Evolutionary conservation across 495 filamentous ascomycete genomes (phyloP).

Genomic region (Aeminium ludgeri): DNA sequence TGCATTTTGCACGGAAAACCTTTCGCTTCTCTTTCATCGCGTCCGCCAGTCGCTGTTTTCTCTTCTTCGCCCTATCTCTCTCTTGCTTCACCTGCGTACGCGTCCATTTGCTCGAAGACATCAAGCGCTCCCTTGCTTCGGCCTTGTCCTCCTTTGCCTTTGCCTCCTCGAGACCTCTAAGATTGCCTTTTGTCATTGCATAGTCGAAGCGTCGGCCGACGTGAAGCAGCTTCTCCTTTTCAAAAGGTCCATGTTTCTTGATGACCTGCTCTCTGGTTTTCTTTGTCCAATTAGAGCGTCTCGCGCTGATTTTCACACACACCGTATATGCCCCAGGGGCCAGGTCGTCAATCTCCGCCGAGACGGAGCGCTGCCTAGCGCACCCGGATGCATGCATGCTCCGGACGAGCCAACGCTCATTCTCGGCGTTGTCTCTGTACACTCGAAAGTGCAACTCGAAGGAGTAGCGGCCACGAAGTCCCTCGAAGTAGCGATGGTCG

Average conservation of each 20-base stretch:
- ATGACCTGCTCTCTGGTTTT: conserved; percentile 34
- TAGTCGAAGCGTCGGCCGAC: conserved; percentile 13
- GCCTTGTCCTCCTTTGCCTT: conserved; percentile 23
- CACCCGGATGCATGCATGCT: conserved; percentile 52
- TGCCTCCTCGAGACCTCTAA: conserved; percentile 7
- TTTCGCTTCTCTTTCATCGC: conserved; percentile 6
- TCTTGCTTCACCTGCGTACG: conserved; percentile 17
- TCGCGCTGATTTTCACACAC: conserved; percentile 62
- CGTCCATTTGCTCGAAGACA: no score
- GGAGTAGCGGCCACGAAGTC: conserved; percentile 63
- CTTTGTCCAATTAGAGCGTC: conserved; percentile 11
- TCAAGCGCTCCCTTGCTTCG: conserved; percentile 25
- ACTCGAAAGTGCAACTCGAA: conserved; percentile 70
- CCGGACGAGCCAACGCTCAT: conserved; percentile 64
- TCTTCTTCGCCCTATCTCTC: conserved; percentile 15
- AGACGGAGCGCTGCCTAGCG: conserved; percentile 45
- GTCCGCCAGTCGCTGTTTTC: conserved; percentile 10
- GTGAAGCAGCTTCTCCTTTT: conserved; percentile 53
- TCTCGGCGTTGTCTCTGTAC: conserved; percentile 55
- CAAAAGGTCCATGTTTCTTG: conserved; percentile 38
- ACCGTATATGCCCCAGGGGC: conserved; percentile 69
- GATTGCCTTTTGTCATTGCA: conserved; percentile 11
- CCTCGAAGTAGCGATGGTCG: conserved; percentile 71
- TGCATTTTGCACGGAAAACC: not conserved
- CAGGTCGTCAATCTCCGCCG: conserved; percentile 56